These are phyloP conservation scores for Podospora conica DNA, from an alignment of 495 filamentous ascomycete species.

Conservation along the genomic window DNA sequence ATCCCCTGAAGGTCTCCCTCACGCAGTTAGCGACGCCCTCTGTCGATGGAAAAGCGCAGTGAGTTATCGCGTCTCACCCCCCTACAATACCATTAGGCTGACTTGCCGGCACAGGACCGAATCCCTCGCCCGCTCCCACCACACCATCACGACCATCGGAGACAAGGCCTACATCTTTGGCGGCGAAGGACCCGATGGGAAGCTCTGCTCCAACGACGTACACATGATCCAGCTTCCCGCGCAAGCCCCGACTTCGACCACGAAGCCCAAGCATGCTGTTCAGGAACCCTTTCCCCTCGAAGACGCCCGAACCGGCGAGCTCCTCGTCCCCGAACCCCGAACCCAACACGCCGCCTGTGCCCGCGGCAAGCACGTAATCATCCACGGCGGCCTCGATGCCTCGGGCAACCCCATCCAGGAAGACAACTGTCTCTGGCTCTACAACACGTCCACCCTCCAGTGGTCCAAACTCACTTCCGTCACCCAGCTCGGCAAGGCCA, in stretches of 20 bases:
- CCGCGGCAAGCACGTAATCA: constrained; percentile 30
- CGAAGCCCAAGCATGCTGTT: constrained; percentile 12
- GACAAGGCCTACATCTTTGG: constrained; percentile 50
- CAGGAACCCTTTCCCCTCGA: constrained; percentile 21
- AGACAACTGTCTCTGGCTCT: constrained; percentile 42
- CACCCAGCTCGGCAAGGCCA: constrained; percentile 17
- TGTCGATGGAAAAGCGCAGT: constrained; percentile 15
- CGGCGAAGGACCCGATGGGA: constrained; percentile 32
- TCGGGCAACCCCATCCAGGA: constrained; percentile 35
- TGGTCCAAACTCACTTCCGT: constrained; percentile 26
- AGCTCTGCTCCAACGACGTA: constrained; percentile 41
- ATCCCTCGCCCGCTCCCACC: constrained; percentile 40
- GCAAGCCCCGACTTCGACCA: constrained; percentile 8
- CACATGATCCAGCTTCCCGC: constrained; percentile 40
- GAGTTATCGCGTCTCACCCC: not conserved
- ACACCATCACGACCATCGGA: constrained; percentile 42
- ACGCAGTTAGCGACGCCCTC: constrained; percentile 32
- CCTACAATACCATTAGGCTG: not conserved
- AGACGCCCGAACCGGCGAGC: constrained; percentile 30
- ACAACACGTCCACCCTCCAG: constrained; percentile 33
- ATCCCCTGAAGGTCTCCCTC: constrained; percentile 38
- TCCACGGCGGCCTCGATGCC: constrained; percentile 42
- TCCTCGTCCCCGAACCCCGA: constrained; percentile 34
- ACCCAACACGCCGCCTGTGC: constrained; percentile 39
- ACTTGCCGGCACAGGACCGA: constrained; percentile 7